Conservation (phyloP, 164 flowering plant species). For the Stephania yunnanensis region DNA sequence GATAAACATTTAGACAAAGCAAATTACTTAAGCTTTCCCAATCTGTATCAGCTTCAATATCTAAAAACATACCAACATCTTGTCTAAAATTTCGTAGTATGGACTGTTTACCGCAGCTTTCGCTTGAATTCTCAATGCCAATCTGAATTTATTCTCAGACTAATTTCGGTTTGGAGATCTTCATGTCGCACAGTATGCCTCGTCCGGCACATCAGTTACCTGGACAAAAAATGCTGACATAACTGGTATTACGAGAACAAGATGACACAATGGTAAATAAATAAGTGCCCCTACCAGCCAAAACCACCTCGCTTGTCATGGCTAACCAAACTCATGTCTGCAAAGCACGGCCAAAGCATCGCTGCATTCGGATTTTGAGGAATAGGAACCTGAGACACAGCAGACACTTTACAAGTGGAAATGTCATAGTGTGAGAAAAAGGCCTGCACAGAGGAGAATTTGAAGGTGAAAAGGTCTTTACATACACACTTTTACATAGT, state of each 20-base stretch:
- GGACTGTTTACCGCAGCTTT: background rate
- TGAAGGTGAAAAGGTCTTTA: background rate
- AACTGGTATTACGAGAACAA: background rate
- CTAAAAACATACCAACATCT: background rate
- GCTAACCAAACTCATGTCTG: background rate
- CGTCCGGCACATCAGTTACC: background rate
- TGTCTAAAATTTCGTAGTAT: background rate
- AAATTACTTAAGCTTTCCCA: background rate
- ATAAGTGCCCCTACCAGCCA: background rate
- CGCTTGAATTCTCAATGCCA: background rate
- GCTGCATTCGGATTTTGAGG: background rate
- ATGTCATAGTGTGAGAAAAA: background rate
- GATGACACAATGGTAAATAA: background rate
- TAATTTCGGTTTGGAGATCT: background rate
- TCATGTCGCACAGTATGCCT: background rate
- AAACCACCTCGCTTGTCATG: background rate
- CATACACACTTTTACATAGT: background rate
- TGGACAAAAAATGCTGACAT: background rate
- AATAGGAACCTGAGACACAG: background rate
- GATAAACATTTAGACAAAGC: background rate
- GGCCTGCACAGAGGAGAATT: background rate
- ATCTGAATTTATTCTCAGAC: background rate
- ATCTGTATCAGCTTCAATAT: background rate
- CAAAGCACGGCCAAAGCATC: background rate
- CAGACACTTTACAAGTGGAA: background rate